Base-by-base conservation (phyloP, 768 basidiomycete species). In the Phallus indusiatus region DNA sequence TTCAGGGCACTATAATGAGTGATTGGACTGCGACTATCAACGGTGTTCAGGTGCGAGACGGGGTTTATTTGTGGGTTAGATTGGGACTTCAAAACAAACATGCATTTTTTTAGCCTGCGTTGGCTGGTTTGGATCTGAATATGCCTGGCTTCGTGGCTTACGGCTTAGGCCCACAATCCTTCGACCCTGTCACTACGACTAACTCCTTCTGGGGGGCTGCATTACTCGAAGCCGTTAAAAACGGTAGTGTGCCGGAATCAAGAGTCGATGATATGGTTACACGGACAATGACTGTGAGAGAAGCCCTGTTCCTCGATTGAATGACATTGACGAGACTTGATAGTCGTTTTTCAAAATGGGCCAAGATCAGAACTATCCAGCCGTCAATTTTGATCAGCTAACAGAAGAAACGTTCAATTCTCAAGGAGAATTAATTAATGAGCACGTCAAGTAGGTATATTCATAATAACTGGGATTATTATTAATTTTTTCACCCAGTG, bases 231-330 rank as follows among this genome's bases (percentile, higher is more conserved):
- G 56, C 57, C 5, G 57, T 94, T 17, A 71, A 78, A 50, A 88
- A 92, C 67, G 84, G 83, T 46, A 84, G 81, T 1, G 86, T 94
- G 54, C 77, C 86, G 0, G 74, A 77, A 62, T 67, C 75, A 2
- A 81, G 88, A 5, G 70, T 88, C 6, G 82, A 85, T 56, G 90
- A 94, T 67, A 91, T 92, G 88, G 84, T 81, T 71, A 69, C 66
- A 65, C 65, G 76, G 24, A 68, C 72, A 33, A 48, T 73, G 49
- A 66, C 67, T 17, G 65, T 53, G 10, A 36, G 28, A 3, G 8
- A 36, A 17, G 28, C 28, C 7, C 18, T 5, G n/a, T 28, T 11
- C 9, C 4, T n/a, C 2, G 28, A 28, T 28, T 28, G 28, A 28
- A 28, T 3, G 28, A 28, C 2, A 7, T 28, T 28, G 28, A 12